A percentile compares a stretch with the other conserved stretches of the same genome.
Conservation (phyloP, 768 basidiomycete species). For the Hypholoma fasciculare region DNA sequence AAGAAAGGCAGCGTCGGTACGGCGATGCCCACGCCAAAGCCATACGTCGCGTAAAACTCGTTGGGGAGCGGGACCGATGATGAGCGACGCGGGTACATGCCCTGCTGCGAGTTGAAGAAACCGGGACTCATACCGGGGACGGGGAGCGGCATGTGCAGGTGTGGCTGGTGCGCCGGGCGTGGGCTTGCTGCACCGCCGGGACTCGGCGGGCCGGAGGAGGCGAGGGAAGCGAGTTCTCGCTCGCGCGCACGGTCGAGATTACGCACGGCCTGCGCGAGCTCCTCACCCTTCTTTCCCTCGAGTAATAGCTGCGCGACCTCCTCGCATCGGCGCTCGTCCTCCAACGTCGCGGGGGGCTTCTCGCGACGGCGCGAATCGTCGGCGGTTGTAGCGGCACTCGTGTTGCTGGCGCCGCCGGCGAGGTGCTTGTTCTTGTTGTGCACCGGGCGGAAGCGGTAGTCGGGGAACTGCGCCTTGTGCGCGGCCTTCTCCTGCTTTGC, state of each 20-base stretch:
- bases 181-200: background rate
- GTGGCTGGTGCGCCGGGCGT: background rate
- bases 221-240: constrained; percentile 11
- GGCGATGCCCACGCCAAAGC: constrained; percentile 35
- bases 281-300: constrained; percentile 69
- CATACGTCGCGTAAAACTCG: constrained; percentile 28
- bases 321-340: constrained; percentile 68
- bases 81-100: constrained; percentile 46
- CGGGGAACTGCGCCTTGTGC: constrained; percentile 67
- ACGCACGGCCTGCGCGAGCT: constrained; percentile 63
- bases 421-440: constrained; percentile 48
- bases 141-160: background rate
- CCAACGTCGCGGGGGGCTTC: constrained; percentile 37
- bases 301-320: constrained; percentile 64
- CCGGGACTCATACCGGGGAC: background rate
- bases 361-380: constrained; percentile 23
- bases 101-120: background rate
- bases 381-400: background rate
- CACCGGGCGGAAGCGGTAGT: constrained; percentile 59
- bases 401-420: constrained; percentile 10
- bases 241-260: constrained; percentile 42
- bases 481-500: constrained; percentile 75
- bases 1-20: constrained; percentile 31
- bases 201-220: background rate
- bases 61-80: constrained; percentile 66